Evolutionary conservation across 2,329 filamentous ascomycete genomes (phyloP).

Genomic region (Aspergillus cejpii): DNA sequence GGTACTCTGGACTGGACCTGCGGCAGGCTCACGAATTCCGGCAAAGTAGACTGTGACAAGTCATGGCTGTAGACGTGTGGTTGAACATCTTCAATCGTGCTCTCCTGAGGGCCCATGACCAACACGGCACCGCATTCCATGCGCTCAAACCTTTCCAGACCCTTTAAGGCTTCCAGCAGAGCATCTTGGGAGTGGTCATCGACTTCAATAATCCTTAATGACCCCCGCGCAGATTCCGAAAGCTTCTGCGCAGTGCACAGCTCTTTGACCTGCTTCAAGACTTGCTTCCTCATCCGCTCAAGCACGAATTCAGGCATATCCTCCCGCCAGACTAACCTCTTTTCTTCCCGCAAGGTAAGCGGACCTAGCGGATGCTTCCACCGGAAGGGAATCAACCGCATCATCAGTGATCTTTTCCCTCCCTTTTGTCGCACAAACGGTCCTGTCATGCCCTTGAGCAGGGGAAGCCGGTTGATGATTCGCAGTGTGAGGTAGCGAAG

Average conservation of each 20-base stretch:
- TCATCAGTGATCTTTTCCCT: slow-evolving; percentile 13
- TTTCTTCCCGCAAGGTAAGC: slow-evolving; percentile 21
- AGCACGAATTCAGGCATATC: slow-evolving; percentile 44
- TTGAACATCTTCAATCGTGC: not conserved
- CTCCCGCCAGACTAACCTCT: slow-evolving; percentile 40
- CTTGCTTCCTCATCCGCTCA: slow-evolving; percentile 31
- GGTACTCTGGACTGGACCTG: slow-evolving; percentile 28
- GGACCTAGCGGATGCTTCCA: slow-evolving; percentile 32
- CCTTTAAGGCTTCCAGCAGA: slow-evolving; percentile 17
- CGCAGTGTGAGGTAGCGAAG: slow-evolving; percentile 20
- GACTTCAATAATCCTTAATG: slow-evolving; percentile 26
- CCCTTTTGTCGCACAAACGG: slow-evolving; percentile 6
- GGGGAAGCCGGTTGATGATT: slow-evolving; percentile 24
- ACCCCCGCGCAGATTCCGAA: slow-evolving; percentile 15
- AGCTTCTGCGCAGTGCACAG: slow-evolving; percentile 19
- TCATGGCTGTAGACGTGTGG: not conserved
- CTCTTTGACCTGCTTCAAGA: slow-evolving; percentile 34
- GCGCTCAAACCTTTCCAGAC: slow-evolving; percentile 19
- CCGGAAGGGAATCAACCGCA: slow-evolving; percentile 28
- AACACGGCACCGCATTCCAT: slow-evolving; percentile 31
- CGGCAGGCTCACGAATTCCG: slow-evolving; percentile 29
- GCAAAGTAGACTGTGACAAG: slow-evolving; percentile 5
- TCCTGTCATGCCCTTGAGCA: slow-evolving; percentile 19
- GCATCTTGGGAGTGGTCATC: slow-evolving; percentile 15
- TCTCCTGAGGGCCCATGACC: slow-evolving; percentile 13